Evolutionary conservation across 176 grass and related monocot genomes (phyloP), one percentile per base, ranked within the genome.

Genomic region (Puccinellia tenuiflora): DNA sequence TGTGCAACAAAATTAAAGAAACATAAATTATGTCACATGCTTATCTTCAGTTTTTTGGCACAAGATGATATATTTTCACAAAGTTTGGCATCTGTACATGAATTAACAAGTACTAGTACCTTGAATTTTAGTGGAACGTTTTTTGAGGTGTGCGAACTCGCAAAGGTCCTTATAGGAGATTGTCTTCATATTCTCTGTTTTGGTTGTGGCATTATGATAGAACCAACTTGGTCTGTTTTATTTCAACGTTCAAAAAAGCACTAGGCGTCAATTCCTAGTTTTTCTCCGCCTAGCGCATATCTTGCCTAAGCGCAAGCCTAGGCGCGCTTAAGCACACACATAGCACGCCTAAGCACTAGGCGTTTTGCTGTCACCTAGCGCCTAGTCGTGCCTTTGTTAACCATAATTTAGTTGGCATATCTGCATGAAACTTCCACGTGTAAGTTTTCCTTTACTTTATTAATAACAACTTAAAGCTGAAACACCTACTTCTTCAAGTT

Each of bases 401-500:
- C 16, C 48, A 52, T 52, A 15, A 63, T 90, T 82, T 69, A 17
- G 10, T 52, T 79, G 11, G 3, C 14, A 40, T 39, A 70, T 79
- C 4, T 20, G 3, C 25, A 22, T 69, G n/a, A 60, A 61, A 20
- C 9, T 61, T 21, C 48, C 14, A 24, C 43, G 5, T 62, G 13
- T 43, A 80, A 13, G 60, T 78, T 78, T 35, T 59, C 6, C 45
- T 48, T 6, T 73, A 48, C n/a, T 77, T 38, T 12, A 65, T 79
- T 30, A 64, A 45, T 5, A 46, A 83, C 69, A 79, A 82, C 16
- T 24, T 35, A 73, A 86, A 50, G 66, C 75, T 75, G 75, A 79
- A 79, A 75, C 40, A 40, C 28, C 47, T 87, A 2, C 79, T 48
- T 79, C 53, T 79, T 86, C 16, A 69, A 99, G 96, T 96, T 85